A percentile compares a stretch with the other conserved stretches of the same genome.
Evolutionary conservation across 1,139 yeast genomes (phyloP).

Genomic region (Candida mesenterica): DNA sequence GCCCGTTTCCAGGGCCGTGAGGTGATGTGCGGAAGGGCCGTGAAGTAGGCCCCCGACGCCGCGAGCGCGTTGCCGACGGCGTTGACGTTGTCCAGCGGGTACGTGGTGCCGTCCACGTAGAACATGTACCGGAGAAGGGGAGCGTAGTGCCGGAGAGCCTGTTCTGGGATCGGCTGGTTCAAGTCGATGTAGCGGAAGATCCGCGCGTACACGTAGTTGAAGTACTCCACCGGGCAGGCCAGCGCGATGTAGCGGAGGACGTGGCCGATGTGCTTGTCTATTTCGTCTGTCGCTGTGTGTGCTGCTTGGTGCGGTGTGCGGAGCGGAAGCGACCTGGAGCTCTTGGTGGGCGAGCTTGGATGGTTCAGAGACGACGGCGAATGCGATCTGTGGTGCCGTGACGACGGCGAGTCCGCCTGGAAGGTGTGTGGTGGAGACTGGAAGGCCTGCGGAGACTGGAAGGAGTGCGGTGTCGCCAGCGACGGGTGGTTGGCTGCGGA

Average conservation of each 20-base stretch:
- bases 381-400: neutral
- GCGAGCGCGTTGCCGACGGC: conserved; percentile 21
- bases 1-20: conserved; percentile 56
- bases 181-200: conserved; percentile 34
- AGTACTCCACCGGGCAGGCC: conserved; percentile 53
- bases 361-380: conserved; percentile 1
- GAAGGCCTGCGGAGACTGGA: too few species aligned
- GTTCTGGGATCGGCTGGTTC: conserved; percentile 44
- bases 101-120: conserved; percentile 29
- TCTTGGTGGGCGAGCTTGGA: neutral
- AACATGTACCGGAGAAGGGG: conserved; percentile 53
- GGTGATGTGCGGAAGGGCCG: conserved; percentile 40
- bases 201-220: conserved; percentile 35
- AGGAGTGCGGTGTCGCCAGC: too few species aligned
- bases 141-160: conserved; percentile 38
- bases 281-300: conserved; percentile 20
- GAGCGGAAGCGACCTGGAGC: neutral
- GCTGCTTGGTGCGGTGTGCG: neutral
- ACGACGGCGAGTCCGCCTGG: neutral
- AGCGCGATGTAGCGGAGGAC: conserved; percentile 52
- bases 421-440: too few species aligned
- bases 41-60: conserved; percentile 40
- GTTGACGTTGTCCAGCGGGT: neutral
- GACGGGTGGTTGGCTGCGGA: too few species aligned
- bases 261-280: conserved; percentile 47